Evolutionary conservation across 2,329 filamentous ascomycete species (phyloP).

Genomic region (Elsinoe ampelina): DNA sequence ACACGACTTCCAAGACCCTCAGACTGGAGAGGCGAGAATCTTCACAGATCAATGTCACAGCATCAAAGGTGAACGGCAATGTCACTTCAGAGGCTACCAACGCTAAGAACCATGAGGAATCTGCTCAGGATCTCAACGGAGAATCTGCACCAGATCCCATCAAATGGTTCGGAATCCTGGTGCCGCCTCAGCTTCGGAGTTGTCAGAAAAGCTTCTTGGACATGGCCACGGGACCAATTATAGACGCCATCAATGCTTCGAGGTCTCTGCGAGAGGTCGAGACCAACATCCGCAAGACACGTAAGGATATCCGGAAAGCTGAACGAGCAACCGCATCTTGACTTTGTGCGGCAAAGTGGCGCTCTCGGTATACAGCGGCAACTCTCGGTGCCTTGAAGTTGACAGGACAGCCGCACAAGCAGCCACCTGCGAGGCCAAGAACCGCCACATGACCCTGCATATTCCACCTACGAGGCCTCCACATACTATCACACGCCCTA

Average conservation of each 20-base stretch:
- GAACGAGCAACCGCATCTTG: constrained; percentile 17
- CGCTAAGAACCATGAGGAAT: neutral
- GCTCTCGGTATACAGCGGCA: neutral
- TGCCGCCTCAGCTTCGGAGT: constrained; percentile 39
- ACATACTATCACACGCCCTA: too few species aligned
- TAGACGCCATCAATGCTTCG: constrained; percentile 48
- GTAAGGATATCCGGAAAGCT: constrained; percentile 38
- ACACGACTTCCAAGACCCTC: neutral
- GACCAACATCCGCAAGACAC: constrained; percentile 53
- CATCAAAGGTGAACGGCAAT: neutral
- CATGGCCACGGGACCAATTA: constrained; percentile 49
- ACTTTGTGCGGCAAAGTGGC: neutral
- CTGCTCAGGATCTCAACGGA: neutral
- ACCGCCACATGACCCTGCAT: neutral
- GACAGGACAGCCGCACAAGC: neutral
- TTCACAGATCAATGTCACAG: neutral
- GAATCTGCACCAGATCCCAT: constrained; percentile 42
- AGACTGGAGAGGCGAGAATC: constrained; percentile 1
- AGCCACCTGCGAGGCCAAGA: neutral
- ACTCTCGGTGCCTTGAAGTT: neutral
- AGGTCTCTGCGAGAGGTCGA: constrained; percentile 56
- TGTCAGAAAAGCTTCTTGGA: constrained; percentile 52
- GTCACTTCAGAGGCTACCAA: neutral
- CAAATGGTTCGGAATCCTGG: constrained; percentile 47
- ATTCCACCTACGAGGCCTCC: too few species aligned